Base-by-base conservation (phyloP, 768 basidiomycete genomes). In the Saitozyma sp. region DNA sequence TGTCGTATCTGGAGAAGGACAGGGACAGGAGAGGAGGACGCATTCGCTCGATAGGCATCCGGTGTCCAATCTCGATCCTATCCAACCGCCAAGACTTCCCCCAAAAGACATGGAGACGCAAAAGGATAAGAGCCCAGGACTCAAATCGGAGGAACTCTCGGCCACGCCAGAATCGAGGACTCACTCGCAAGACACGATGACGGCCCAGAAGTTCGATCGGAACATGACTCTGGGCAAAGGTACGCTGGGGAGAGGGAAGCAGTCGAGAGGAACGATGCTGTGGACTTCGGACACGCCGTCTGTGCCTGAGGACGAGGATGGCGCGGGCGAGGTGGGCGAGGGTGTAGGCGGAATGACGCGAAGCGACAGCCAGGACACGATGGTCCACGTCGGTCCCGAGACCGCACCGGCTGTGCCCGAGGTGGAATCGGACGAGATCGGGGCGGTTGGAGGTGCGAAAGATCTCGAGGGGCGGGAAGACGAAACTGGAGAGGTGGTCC, bases 181-280 rank as follows among this genome's bases (percentile, higher is more conserved):
- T 29, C 5, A 61, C 11, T 16, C 37, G 4, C n/a, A 51, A 6
- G 43, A 17, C 7, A 9, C 51, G 9, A 17, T 10, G 8, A 39
- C 54, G 17, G 40, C 59, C 41, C 45, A 58, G 39, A 61, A 60
- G 16, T 29, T 56, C 19, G 61, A 48, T 41, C 52, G 64, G 9
- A 59, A 59, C 6, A 61, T 20, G 63, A 66, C 60, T 3, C 11
- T 69, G 6, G 58, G 56, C 8, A 49, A 61, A 50, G 68, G 66
- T 14, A 74, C 73, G 6, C 49, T 65, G n/a, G 66, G 66, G 3
- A 54, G 70, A 20, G 73, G 73, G n/a, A 75, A 75, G 61, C 60
- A 70, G 39, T 48, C 62, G 40, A 55, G 71, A 29, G 69, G 71
- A 6, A 69, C 71, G 11, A 67, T 75, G 67, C 54, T 69, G 14